Conservation (phyloP, 2,329 filamentous ascomycete genomes). For the Aspergillus fumigatus region DNA sequence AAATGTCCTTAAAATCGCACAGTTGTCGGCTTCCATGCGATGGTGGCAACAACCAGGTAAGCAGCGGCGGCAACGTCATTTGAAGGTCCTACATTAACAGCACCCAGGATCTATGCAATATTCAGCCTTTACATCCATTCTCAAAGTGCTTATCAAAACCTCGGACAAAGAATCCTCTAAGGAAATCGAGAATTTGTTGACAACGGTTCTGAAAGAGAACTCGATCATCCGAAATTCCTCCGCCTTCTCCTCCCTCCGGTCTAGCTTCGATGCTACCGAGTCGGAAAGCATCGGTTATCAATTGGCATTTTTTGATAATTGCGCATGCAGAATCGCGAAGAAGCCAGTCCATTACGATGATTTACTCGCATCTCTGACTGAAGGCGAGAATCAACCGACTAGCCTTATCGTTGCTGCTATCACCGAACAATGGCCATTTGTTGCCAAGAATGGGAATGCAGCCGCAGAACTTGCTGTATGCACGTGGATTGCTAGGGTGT, state of each 20-base stretch:
- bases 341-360: slow-evolving; percentile 78
- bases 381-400: slow-evolving; percentile 36
- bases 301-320: slow-evolving; percentile 80
- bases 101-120: slow-evolving; percentile 34
- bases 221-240: slow-evolving; percentile 31
- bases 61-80: slow-evolving; percentile 7
- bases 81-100: slow-evolving; percentile 3
- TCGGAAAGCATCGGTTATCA: slow-evolving; percentile 28
- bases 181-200: slow-evolving; percentile 31
- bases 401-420: slow-evolving; percentile 67
- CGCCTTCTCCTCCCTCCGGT: slow-evolving; percentile 35
- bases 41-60: slow-evolving; percentile 75
- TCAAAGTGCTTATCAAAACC: slow-evolving; percentile 34
- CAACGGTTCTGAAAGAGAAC: slow-evolving; percentile 33
- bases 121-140: slow-evolving; percentile 38
- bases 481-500: slow-evolving; percentile 54
- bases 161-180: slow-evolving; percentile 27
- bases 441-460: slow-evolving; percentile 49
- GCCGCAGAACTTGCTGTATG: slow-evolving; percentile 47
- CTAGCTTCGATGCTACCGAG: slow-evolving; percentile 35
- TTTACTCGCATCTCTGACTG: slow-evolving; percentile 37
- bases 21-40: slow-evolving; percentile 75
- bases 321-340: slow-evolving; percentile 67
- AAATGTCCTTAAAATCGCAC: slow-evolving; percentile 74
- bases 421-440: slow-evolving; percentile 73